These are phyloP conservation scores for Ganoderma multipileum DNA, from an alignment of 1,284 basidiomycete genomes.

Conservation along the genomic window DNA sequence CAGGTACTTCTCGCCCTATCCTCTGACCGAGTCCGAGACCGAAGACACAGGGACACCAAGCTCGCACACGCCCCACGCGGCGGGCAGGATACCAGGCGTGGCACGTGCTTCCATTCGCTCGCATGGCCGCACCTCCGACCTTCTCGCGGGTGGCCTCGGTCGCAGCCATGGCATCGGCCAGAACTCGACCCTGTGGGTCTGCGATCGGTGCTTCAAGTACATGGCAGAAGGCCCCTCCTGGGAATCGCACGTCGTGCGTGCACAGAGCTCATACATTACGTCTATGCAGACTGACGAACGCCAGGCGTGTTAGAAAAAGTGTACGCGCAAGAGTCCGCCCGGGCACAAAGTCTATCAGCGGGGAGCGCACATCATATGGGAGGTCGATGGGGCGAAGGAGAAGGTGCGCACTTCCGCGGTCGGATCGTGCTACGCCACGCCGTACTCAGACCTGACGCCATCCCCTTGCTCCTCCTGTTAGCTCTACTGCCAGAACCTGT, in stretches of 20 bases:
- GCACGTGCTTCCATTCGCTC: conserved; percentile 56
- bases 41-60: conserved; percentile 50
- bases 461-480: conserved; percentile 42
- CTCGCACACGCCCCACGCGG: conserved; percentile 37
- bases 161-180: conserved; percentile 57
- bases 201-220: conserved; percentile 97
- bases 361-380: conserved; percentile 93
- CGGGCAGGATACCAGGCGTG: conserved; percentile 52
- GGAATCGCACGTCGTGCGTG: conserved; percentile 77
- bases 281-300: conserved; percentile 23
- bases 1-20: conserved; percentile 93
- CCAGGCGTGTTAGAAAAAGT: conserved; percentile 62
- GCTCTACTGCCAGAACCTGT: conserved; percentile 96
- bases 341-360: conserved; percentile 91
- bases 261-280: conserved; percentile 12
- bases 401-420: conserved; percentile 60
- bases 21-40: conserved; percentile 68
- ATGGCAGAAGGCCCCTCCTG: conserved; percentile 79
- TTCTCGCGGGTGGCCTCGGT: conserved; percentile 68
- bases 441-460: conserved; percentile 8
- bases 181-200: conserved; percentile 76
- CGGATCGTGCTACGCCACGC: conserved; percentile 1
- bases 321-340: conserved; percentile 80
- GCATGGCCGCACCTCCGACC: conserved; percentile 74
- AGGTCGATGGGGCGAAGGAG: conserved; percentile 88